A percentile compares a stretch with the other conserved stretches of the same genome.
Evolutionary conservation across 1,284 basidiomycete genomes (phyloP).

Genomic region (Rhizoctonia solani): DNA sequence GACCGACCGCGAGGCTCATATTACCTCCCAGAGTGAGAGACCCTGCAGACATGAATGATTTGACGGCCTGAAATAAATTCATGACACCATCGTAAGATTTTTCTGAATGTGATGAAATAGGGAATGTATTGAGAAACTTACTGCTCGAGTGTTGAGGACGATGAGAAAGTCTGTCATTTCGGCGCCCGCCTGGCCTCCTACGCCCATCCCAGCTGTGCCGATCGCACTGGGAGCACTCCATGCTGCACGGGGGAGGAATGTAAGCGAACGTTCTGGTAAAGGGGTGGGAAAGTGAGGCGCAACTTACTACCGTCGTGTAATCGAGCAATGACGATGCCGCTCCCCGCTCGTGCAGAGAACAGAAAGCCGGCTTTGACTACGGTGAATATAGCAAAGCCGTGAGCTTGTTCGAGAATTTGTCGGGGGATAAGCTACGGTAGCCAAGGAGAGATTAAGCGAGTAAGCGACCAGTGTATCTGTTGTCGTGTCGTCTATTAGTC

Average conservation of each 20-base stretch:
- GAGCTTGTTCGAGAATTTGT: conserved; percentile 48
- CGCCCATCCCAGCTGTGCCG: conserved; percentile 90
- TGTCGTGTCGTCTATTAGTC: too few species aligned
- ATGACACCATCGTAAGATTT: conserved; percentile 22
- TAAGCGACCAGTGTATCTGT: neutral
- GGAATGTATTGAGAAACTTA: conserved; percentile 49
- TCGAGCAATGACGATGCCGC: conserved; percentile 89
- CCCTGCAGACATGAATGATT: conserved; percentile 93
- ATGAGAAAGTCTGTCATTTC: conserved; percentile 96
- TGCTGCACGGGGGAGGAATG: conserved; percentile 49
- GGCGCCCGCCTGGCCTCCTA: conserved; percentile 79
- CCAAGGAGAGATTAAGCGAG: conserved; percentile 4
- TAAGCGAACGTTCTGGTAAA: neutral
- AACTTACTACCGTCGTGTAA: conserved; percentile 80
- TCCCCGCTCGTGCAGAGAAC: conserved; percentile 70
- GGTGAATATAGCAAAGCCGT: conserved; percentile 58
- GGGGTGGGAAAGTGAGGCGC: conserved; percentile 6
- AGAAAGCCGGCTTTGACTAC: conserved; percentile 61
- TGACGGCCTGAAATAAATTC: conserved; percentile 40
- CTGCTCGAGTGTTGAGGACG: conserved; percentile 82
- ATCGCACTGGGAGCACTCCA: conserved; percentile 97
- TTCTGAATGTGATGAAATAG: conserved; percentile 63
- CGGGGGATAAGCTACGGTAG: conserved; percentile 48
- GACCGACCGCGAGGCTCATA: conserved; percentile 89
- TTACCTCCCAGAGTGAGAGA: conserved; percentile 93